Evolutionary conservation across 2,329 filamentous ascomycete species (phyloP).

Genomic region (Cladophialophora immunda): DNA sequence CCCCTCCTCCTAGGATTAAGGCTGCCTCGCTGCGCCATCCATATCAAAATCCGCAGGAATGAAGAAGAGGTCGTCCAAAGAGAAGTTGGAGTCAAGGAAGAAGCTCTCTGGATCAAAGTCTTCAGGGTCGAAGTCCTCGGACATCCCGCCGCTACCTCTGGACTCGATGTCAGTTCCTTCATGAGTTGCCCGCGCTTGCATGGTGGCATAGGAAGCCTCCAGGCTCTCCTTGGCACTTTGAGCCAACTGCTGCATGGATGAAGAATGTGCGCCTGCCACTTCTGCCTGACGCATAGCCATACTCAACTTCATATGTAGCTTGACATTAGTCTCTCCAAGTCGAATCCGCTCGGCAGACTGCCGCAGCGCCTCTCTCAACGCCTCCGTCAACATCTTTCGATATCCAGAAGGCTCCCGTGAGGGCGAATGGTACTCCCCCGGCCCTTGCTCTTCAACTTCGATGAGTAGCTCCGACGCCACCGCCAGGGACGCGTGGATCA

Average conservation of each 20-base stretch:
- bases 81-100: not conserved
- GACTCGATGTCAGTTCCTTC: slow-evolving; percentile 5
- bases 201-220: slow-evolving; percentile 21
- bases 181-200: slow-evolving; percentile 18
- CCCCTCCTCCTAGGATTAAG: not conserved
- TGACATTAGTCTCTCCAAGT: slow-evolving; percentile 47
- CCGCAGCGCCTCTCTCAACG: slow-evolving; percentile 38
- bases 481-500: slow-evolving; percentile 51
- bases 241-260: slow-evolving; percentile 9
- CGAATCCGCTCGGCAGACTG: slow-evolving; percentile 42
- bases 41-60: slow-evolving; percentile 13
- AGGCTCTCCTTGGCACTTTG: slow-evolving; percentile 27
- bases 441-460: slow-evolving; percentile 47
- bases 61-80: slow-evolving; percentile 21
- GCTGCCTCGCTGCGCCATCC: slow-evolving; percentile 1
- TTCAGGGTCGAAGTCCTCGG: slow-evolving; percentile 13
- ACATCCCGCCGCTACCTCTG: not conserved
- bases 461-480: slow-evolving; percentile 59
- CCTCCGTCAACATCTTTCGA: slow-evolving; percentile 35
- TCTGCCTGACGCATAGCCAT: slow-evolving; percentile 37
- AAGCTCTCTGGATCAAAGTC: slow-evolving; percentile 15
- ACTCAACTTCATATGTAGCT: slow-evolving; percentile 43
- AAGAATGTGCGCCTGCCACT: not conserved
- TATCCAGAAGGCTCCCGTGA: slow-evolving; percentile 28
- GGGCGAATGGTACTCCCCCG: not conserved